Percentiles rank a stretch among this genome's conserved stretches.
These are phyloP conservation scores for Mycena pura DNA, from an alignment of 768 basidiomycete genomes.

Conservation along the genomic window DNA sequence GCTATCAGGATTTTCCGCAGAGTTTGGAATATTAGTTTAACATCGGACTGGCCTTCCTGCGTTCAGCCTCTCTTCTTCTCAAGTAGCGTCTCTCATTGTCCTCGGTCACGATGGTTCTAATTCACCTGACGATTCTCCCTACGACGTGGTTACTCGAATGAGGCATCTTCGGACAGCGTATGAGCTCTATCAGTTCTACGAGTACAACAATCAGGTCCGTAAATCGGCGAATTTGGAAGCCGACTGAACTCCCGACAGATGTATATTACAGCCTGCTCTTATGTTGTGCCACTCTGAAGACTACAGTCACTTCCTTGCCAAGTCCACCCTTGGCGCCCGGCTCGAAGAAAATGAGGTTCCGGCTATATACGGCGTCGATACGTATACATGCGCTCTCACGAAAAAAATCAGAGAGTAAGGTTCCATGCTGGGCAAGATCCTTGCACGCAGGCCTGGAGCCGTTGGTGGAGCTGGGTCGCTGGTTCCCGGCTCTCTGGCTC, in stretches of 20 bases:
- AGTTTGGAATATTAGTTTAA: slow-evolving; percentile 41
- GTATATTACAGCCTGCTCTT: slow-evolving; percentile 40
- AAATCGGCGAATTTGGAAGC: neutral
- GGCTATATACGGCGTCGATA: slow-evolving; percentile 94
- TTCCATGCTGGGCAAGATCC: slow-evolving; percentile 85
- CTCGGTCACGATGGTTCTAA: slow-evolving; percentile 40
- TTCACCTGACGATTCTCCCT: slow-evolving; percentile 28
- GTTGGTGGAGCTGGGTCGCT: slow-evolving; percentile 41
- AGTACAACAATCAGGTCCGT: slow-evolving; percentile 47
- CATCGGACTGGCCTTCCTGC: slow-evolving; percentile 46
- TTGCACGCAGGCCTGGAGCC: slow-evolving; percentile 64
- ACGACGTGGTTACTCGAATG: slow-evolving; percentile 33
- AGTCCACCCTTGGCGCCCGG: slow-evolving; percentile 88
- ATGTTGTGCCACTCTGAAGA: slow-evolving; percentile 85
- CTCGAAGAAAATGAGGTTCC: slow-evolving; percentile 94
- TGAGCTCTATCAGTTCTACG: slow-evolving; percentile 40
- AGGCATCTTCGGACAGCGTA: slow-evolving; percentile 34
- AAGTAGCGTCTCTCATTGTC: neutral
- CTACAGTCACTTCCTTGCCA: slow-evolving; percentile 93
- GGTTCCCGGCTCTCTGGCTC: slow-evolving; percentile 33
- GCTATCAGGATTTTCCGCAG: too few species aligned
- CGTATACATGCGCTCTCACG: slow-evolving; percentile 95
- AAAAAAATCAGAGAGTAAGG: slow-evolving; percentile 97
- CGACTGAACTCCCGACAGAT: slow-evolving; percentile 34
- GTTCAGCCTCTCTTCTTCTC: neutral